Base-by-base conservation (phyloP, 495 filamentous ascomycete species). In the Chaetomium fimeti region DNA sequence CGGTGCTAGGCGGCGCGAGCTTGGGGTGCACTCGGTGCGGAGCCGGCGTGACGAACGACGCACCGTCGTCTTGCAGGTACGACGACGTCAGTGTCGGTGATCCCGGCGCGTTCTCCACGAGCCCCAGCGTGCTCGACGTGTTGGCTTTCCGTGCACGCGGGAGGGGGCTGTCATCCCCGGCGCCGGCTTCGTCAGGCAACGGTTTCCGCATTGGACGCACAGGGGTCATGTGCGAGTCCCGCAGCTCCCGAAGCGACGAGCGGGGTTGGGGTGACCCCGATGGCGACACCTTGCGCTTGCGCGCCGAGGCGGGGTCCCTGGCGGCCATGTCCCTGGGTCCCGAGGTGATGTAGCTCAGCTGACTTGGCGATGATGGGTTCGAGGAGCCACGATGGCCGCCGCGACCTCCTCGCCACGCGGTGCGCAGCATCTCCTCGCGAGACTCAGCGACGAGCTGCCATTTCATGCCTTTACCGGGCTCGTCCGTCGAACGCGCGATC, bases 401-500 rank as follows among this genome's bases (percentile, higher is more conserved):
- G 70, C 79, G 83, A 71, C 76, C 83, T 47, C 78, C 79, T 25
- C 75, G 83, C 66, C 67, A 83, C 13, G 78, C 78, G 25, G 69
- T 74, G 49, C 74, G 75, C 11, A 80, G 69, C 81, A 85, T 83
- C 54, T 95, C 91, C 7, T 96, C 89, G 29, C 89, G 88, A 48
- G 87, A 79, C 58, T 92, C 90, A 1, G 87, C 84, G 2, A 90
- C 87, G 71, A 98, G 89, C 75, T 89, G 87, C 94, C 94, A 98
- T 72, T 97, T 97, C 93, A 97, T 97, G 27, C 94, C 94, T 77
- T 98, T 98, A 3, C 94, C 94, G 2, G 94, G 94, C 71, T 98
- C 95, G 69, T 98, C 91, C 0, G 92, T 94, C 6, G 89, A 85
- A 42, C 94, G 88, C 27, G 95, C 89, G 6, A 96, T 88, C 74